These are phyloP conservation scores for Aspergillus homomorphus DNA, from an alignment of 495 filamentous ascomycete genomes.

Conservation along the genomic window DNA sequence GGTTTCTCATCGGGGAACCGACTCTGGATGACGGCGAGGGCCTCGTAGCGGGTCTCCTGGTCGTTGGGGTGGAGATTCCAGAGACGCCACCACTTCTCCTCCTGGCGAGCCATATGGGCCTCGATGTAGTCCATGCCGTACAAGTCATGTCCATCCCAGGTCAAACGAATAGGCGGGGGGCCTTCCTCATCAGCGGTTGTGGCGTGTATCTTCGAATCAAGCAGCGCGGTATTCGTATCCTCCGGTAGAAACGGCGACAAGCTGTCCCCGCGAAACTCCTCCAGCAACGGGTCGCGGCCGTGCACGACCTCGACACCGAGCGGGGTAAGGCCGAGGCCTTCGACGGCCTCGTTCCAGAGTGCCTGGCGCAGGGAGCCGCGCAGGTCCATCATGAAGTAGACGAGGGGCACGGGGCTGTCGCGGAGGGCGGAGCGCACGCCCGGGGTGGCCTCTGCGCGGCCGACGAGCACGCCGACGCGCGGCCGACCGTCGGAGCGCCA, in stretches of 20 bases:
- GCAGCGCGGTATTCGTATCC: no score
- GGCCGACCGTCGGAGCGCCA: slow-evolving; percentile 60
- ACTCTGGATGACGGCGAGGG: slow-evolving; percentile 36
- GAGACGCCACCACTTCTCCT: slow-evolving; percentile 32
- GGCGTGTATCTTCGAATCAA: no score
- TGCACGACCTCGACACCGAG: slow-evolving; percentile 60
- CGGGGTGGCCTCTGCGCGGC: slow-evolving; percentile 51
- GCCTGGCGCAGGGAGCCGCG: slow-evolving; percentile 38
- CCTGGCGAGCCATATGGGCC: slow-evolving; percentile 20
- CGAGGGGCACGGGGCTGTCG: slow-evolving; percentile 63
- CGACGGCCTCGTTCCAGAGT: slow-evolving; percentile 51
- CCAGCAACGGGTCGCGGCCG: slow-evolving; percentile 12
- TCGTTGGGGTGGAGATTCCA: slow-evolving; percentile 25
- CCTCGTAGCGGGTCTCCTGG: slow-evolving; percentile 19
- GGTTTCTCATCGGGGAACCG: slow-evolving; percentile 28
- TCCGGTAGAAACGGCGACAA: no score
- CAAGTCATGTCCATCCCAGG: slow-evolving; percentile 55
- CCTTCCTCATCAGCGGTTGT: no score
- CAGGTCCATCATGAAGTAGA: slow-evolving; percentile 50
- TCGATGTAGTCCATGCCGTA: slow-evolving; percentile 40
- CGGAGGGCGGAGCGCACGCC: slow-evolving; percentile 65
- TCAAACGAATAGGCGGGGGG: slow-evolving; percentile 28
- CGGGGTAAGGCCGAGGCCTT: slow-evolving; percentile 59
- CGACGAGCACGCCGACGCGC: slow-evolving; percentile 64
- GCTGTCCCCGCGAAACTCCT: slow-evolving; percentile 15